Percentiles rank a stretch among this genome's conserved stretches.
phyloP scores from a whole-genome alignment of 345 rosid species.

The Bretschneidera sinensis region DNA sequence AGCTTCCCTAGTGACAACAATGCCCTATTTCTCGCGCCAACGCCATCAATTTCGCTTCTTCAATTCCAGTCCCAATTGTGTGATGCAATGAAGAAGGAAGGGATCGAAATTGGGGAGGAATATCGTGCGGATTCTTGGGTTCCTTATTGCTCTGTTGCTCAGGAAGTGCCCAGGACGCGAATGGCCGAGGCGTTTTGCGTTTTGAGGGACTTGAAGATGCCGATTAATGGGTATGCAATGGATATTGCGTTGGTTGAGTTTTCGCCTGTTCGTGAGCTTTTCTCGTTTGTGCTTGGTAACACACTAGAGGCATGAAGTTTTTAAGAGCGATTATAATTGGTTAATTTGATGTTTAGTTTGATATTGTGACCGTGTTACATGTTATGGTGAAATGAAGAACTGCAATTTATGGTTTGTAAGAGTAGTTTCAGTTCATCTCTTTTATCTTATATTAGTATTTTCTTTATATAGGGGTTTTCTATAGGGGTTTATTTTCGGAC shows the following conservation, averaged over 20 bases:
- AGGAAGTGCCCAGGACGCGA: slow-evolving; percentile 70
- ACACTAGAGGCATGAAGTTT: slow-evolving; percentile 41
- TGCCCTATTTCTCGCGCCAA: slow-evolving; percentile 67
- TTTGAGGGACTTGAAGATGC: slow-evolving; percentile 86
- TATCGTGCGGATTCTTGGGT: slow-evolving; percentile 66
- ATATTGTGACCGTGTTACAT: background rate
- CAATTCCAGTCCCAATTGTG: slow-evolving; percentile 70
- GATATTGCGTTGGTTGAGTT: slow-evolving; percentile 88
- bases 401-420: background rate
- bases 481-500: background rate
- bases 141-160: slow-evolving; percentile 81
- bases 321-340: background rate
- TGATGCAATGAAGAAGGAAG: slow-evolving; percentile 78
- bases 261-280: slow-evolving; percentile 80
- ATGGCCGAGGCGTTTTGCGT: slow-evolving; percentile 82
- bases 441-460: too few species aligned
- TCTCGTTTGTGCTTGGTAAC: slow-evolving; percentile 78
- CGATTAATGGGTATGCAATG: slow-evolving; percentile 79
- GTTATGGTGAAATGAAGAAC: background rate
- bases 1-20: slow-evolving; percentile 61
- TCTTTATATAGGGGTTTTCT: too few species aligned
- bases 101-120: slow-evolving; percentile 72
- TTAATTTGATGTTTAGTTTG: background rate
- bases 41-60: slow-evolving; percentile 66
- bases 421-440: background rate